These are phyloP conservation scores for Populus hybrid DNA, from an alignment of 441 rosid genomes.

Conservation along the genomic window DNA sequence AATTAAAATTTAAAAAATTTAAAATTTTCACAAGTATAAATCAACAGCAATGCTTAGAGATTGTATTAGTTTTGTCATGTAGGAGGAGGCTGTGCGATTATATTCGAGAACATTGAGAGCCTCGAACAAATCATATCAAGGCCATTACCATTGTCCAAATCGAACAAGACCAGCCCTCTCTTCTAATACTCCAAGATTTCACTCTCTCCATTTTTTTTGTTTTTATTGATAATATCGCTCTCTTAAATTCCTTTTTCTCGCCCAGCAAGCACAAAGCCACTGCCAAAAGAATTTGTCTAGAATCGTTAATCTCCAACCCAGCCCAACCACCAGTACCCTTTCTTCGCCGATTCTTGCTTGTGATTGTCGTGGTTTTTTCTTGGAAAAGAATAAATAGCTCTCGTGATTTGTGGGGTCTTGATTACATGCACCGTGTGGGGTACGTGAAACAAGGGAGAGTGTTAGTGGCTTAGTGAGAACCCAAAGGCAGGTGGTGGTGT, in stretches of 20 bases:
- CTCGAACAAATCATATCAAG: constrained; percentile 12
- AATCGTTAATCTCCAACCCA: constrained; percentile 1
- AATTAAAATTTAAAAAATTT: no score
- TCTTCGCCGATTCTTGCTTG: not conserved
- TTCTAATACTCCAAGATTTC: not conserved
- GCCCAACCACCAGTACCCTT: not conserved
- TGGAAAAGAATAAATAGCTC: not conserved
- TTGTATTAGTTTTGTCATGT: not conserved
- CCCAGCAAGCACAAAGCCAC: constrained; percentile 13
- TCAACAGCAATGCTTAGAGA: not conserved
- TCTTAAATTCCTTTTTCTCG: constrained; percentile 9
- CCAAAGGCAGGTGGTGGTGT: constrained; percentile 1
- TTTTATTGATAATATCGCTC: not conserved
- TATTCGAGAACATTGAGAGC: not conserved
- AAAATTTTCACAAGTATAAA: no score
- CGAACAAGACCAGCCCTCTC: not conserved
- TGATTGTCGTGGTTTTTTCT: not conserved
- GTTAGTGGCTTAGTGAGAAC: not conserved
- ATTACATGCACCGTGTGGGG: constrained; percentile 26
- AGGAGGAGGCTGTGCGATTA: not conserved
- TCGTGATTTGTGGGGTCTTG: constrained; percentile 8
- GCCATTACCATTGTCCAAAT: constrained; percentile 15
- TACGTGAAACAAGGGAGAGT: constrained; percentile 21
- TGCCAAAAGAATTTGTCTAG: not conserved
- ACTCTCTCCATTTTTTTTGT: no score